Base-by-base conservation (phyloP, 495 filamentous ascomycete genomes). In the Letharia lupina region DNA sequence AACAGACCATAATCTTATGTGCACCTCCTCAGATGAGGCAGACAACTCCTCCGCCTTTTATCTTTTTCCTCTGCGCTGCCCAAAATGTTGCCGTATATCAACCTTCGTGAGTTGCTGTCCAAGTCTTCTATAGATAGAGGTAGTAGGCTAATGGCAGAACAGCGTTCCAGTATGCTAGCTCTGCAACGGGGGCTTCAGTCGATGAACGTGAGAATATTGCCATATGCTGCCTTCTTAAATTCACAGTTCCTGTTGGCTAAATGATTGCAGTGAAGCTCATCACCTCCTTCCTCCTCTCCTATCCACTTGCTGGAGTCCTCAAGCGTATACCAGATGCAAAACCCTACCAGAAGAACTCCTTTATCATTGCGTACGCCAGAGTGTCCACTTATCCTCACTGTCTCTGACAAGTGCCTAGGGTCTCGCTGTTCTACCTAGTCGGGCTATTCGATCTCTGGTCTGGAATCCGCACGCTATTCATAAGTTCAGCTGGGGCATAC, bases 371-470 rank as follows among this genome's bases (percentile, higher is more conserved):
- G 89, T 87, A 79, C 65, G 80, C 70, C 23, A 66, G 8, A 13
- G 5, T n/a, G 23, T 37, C 45, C 50, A 15, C 3, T 18, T 20
- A 40, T n/a, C 47, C 18, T 31, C 52, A 37, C 42, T n/a, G 15
- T 60, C 28, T 47, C 44, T 65, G 20, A 70, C 35, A 33, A 9
- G 52, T 7, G 33, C 4, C 12, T 65, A 86, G 85, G 35, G 85
- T 91, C 31, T 88, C 89, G 23, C 72, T 95, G 12, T 98, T 98
- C 78, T 97, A 96, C 75, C 81, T 97, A 23, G 80, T 97, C 68
- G 94, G 94, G 33, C 83, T 98, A n/a, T 98, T 96, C 77, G 90
- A 93, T 70, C 83, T 98, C 62, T 98, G 95, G 94, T 79, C 79
- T 76, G 94, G 94, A 52, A 77, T 95, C 37, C 83, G 84, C 40